Base-by-base conservation (phyloP, 306 rosid species). In the Carpinus viminea region DNA sequence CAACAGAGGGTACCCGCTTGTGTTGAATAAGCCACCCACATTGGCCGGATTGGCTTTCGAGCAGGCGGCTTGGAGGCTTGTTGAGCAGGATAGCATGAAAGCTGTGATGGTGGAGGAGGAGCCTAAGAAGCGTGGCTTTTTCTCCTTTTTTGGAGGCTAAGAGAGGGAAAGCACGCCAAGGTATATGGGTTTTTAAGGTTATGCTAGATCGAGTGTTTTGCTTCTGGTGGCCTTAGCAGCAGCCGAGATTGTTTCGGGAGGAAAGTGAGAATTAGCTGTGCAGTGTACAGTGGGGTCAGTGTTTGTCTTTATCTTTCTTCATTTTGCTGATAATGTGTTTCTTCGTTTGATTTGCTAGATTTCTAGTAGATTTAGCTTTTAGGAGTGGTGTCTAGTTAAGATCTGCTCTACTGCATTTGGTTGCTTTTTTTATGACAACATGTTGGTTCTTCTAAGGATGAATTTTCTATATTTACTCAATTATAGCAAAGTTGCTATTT, bases 1-100 rank as follows among this genome's bases (percentile, higher is more conserved):
- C 10, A 96, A 96, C 36, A 85, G 98, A 80, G 99, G 99, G 70
- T 89, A 86, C 68, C 99, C 99, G 43, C 79, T 93, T 71, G 98
- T 96, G 34, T 72, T 96, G 86, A 93, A 96, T 74, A 91, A 86
- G 80, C 99, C 99, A 12, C 99, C 99, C 0, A 91, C 99, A 6
- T 83, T 96, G 90, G 99, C 99, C 0, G 99, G 98, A 0, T 78
- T 96, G 86, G 97, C 99, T 12, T 96, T 96, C 70, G 98, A 96
- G 85, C 99, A 93, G 80, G 99, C 99, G 0, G 99, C 99, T 0
- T 96, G 99, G 99, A 89, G 99, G 80, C 98, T 96, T 64, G 98
- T 96, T 17, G 98, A 96, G 85, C 99, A 93, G 83, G 99, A 96
- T 80, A 93, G 84, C 28, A 96, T 96, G 99, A 84, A 91, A 80